Percentiles rank a stretch among this genome's conserved stretches.
Evolutionary conservation across 2,329 filamentous ascomycete species (phyloP).

Genomic region (Trichoderma semiorbis): DNA sequence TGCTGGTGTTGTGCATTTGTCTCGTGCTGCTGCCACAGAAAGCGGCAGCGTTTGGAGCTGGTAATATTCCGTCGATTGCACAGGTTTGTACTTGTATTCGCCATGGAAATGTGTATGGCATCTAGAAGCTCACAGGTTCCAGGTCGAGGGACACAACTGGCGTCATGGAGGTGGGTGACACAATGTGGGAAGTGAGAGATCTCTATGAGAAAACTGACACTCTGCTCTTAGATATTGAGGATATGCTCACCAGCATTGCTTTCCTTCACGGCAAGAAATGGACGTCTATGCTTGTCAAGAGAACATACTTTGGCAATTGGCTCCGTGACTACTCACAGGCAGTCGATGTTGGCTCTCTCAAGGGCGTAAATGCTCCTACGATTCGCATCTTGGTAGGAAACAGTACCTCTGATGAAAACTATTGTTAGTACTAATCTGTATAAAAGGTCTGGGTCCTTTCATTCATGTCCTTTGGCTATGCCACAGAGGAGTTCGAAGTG

Average conservation of each 20-base stretch:
- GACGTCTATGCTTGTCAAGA: conserved; percentile 73
- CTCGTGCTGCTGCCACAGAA: conserved; percentile 56
- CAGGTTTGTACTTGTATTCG: conserved; percentile 32
- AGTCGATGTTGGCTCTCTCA: conserved; percentile 75
- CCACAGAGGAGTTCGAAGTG: conserved; percentile 82
- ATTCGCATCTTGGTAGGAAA: conserved; percentile 64
- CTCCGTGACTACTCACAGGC: conserved; percentile 82
- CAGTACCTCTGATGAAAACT: neutral
- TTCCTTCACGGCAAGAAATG: conserved; percentile 82
- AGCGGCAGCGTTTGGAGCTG: conserved; percentile 63
- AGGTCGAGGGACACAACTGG: conserved; percentile 67
- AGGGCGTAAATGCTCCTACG: conserved; percentile 73
- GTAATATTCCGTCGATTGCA: conserved; percentile 66
- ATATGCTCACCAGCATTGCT: conserved; percentile 72
- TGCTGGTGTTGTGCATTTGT: conserved; percentile 52
- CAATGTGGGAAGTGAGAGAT: neutral
- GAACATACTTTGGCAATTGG: conserved; percentile 86
- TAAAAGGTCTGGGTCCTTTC: conserved; percentile 70
- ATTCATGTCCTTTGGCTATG: conserved; percentile 79
- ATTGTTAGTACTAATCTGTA: conserved; percentile 7
- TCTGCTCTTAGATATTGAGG: conserved; percentile 62
- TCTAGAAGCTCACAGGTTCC: conserved; percentile 25
- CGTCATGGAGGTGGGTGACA: conserved; percentile 56
- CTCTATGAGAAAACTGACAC: neutral
- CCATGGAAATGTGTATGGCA: neutral